Evolutionary conservation across 2,329 filamentous ascomycete species (phyloP), one percentile per base, ranked within the genome.

Genomic region (Lachnellula occidentalis): DNA sequence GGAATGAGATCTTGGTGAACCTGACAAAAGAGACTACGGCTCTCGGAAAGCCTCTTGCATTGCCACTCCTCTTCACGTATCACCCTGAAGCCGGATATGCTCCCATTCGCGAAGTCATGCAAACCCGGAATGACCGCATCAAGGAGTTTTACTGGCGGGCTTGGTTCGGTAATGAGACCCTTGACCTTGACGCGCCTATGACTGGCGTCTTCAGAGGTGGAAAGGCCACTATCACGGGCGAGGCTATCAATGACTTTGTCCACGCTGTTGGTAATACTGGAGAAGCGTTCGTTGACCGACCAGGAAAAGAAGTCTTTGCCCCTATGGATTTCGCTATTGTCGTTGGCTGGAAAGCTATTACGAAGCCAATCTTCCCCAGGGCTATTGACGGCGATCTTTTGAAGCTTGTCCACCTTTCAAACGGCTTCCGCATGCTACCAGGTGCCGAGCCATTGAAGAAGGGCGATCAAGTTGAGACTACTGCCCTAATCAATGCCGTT

Each of bases 251-350:
- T 59, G 92, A 99, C 75, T 99, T 99, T 64, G 91, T 97, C n/a
- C 92, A 99, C 69, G 92, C 94, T 45, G 94, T 99, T 62, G 94
- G 95, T 61, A 99, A 99, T 75, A 96, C 89, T 14, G 92, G 92
- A 37, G 94, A 99, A 71, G 92, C 94, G 7, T 99, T 99, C 64
- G 92, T 99, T 51, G 92, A 97, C 67, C 84, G 92, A 47, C 92
- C 92, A 45, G 92, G 91, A 63, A 97, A 97, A 77, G 86, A 89
- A 59, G 89, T 96, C 61, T 92, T 87, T 65, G 94, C 94, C 7
- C 94, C 95, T 34, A 99, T 99, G 94, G 94, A 99, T 73, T 99
- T 96, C 67, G 92, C 92, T 62, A 96, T 96, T 62, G 92, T 96
- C n/a, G 88, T 95, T 49, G 92, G 92, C 59, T 96, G 92, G 92